These are phyloP conservation scores for Puccinia novopanici DNA, from an alignment of 1,284 basidiomycete species.

Conservation along the genomic window DNA sequence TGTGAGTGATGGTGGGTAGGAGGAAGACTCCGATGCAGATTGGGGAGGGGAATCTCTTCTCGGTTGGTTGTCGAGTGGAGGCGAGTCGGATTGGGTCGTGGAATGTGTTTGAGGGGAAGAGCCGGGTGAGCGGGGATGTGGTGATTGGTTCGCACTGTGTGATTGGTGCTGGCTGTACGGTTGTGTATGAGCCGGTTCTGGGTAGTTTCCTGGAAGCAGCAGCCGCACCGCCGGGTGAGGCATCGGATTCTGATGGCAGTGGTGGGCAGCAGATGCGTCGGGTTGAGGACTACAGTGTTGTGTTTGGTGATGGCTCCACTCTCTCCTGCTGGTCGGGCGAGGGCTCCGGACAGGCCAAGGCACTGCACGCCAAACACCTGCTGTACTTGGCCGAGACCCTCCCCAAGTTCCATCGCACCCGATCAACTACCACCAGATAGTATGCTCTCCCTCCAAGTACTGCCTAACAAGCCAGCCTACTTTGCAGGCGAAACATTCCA, in stretches of 20 bases:
- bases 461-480: conserved; percentile 39
- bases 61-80: conserved; percentile 46
- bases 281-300: conserved; percentile 3
- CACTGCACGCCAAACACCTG: conserved; percentile 43
- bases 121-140: conserved; percentile 26
- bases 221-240: too few relatives aligned
- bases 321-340: conserved; percentile 31
- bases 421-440: background rate
- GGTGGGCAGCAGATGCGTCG: background rate
- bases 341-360: conserved; percentile 30
- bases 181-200: conserved; percentile 10
- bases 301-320: conserved; percentile 36
- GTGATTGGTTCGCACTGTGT: conserved; percentile 24
- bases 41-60: conserved; percentile 40
- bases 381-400: conserved; percentile 39
- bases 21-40: conserved; percentile 38
- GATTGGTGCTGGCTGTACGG: conserved; percentile 31
- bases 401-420: conserved; percentile 46
- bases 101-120: conserved; percentile 45
- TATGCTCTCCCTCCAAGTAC: background rate
- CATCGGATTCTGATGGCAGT: too few relatives aligned
- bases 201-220: too few relatives aligned
- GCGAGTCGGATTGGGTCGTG: conserved; percentile 29
- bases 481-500: conserved; percentile 44
- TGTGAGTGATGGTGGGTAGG: background rate